These are phyloP conservation scores for Lactarius vividus DNA, from an alignment of 768 basidiomycete species.

Conservation along the genomic window DNA sequence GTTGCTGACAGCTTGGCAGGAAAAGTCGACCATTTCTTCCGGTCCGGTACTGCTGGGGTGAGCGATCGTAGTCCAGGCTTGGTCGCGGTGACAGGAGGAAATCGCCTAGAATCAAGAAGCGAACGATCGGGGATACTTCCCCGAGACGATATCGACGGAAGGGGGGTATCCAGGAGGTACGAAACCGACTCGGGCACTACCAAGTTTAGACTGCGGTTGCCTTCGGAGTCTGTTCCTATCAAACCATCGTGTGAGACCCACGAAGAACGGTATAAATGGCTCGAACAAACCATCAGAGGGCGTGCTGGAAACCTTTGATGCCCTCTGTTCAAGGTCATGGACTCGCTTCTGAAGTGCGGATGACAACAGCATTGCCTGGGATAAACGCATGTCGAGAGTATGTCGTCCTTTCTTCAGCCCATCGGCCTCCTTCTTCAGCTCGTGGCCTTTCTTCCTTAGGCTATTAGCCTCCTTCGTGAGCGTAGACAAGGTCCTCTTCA, in stretches of 20 bases:
- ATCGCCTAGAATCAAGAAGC: neutral
- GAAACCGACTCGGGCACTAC: neutral
- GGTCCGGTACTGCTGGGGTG: neutral
- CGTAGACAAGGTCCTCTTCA: neutral
- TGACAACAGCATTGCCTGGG: neutral
- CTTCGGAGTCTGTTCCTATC: neutral
- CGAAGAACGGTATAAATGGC: neutral
- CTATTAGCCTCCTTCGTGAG: neutral
- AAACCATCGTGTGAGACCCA: neutral
- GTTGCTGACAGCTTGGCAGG: neutral
- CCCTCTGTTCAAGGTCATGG: neutral
- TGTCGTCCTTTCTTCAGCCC: neutral
- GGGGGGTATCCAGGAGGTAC: neutral
- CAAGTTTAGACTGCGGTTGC: neutral
- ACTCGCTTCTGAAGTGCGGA: neutral
- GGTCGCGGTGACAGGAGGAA: neutral
- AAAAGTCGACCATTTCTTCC: neutral
- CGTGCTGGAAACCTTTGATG: neutral
- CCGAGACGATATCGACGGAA: conserved; percentile 1
- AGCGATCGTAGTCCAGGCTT: neutral
- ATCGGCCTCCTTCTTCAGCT: neutral
- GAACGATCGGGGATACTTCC: neutral
- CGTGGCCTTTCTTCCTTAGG: neutral
- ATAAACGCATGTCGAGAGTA: conserved; percentile 1
- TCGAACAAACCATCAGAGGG: conserved; percentile 3